Evolutionary conservation across 345 rosid genomes (phyloP), one percentile per base, ranked within the genome.

Genomic region (Linum usitatissimum): DNA sequence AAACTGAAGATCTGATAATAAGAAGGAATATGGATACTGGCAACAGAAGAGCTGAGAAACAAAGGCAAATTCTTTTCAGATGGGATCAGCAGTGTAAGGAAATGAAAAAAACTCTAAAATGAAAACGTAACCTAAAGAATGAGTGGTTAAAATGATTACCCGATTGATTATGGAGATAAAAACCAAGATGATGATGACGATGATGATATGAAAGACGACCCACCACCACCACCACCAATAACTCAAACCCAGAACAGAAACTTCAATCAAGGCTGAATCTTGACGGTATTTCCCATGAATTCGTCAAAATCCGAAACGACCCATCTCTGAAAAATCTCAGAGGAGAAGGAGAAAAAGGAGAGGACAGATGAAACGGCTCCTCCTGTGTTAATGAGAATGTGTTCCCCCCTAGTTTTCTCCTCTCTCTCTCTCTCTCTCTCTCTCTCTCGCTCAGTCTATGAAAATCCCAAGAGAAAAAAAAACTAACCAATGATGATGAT

Each of bases 121-220:
- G 31, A 57, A 64, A 64, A 23, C 28, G 28, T 23, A 23, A 23
- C 28, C 28, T 23, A 39, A 63, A 36, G 6, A 13, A 34, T 56
- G 59, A 65, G 68, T 68, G 72, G 63, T 65, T 62, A 56, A 64
- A 76, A 75, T 76, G 77, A 61, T 77, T 72, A 83, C 95, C 91
- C 77, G 81, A 79, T 78, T 78, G 88, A 81, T 87, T 72, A 71
- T 65, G 61, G 78, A 72, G 81, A 69, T 64, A 78, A 40, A 40
- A 71, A 78, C 73, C 70, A 18, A 40, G 48, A 66, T 23, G 28
- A 23, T 23, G 38, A 34, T 34, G 38, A 34, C 8, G 80, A 64
- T 69, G 68, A 67, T 63, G 72, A 72, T 63, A 66, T 63, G 71
- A 76, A 77, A 55, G 70, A 66, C 79, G 78, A 76, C 80, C 78